Evolutionary conservation across 2,329 filamentous ascomycete genomes (phyloP).

Genomic region (Bipolaris zeicola): DNA sequence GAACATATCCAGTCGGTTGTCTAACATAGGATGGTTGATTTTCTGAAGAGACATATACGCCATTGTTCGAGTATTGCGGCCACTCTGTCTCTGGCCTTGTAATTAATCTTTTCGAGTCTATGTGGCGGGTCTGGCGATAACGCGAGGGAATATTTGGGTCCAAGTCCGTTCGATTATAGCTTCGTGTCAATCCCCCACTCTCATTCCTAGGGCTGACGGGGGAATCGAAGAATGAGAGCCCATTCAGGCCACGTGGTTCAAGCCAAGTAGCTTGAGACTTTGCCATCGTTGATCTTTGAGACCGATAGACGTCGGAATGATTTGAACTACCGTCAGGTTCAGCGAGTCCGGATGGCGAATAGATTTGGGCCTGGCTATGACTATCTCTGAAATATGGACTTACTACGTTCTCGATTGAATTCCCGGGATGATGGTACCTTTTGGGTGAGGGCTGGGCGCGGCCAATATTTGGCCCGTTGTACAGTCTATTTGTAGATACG

Average conservation of each 20-base stretch:
- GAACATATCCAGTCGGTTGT: slow-evolving; percentile 7
- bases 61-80: slow-evolving; percentile 12
- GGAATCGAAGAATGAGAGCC: slow-evolving; percentile 45
- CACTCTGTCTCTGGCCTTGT: slow-evolving; percentile 12
- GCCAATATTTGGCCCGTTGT: slow-evolving; percentile 4
- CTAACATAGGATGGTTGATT: slow-evolving; percentile 5
- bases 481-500: slow-evolving; percentile 9
- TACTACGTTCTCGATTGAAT: slow-evolving; percentile 39
- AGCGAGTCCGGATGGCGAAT: slow-evolving; percentile 25
- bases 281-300: slow-evolving; percentile 21
- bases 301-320: slow-evolving; percentile 38
- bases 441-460: neutral
- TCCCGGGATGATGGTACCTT: slow-evolving; percentile 18
- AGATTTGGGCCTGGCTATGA: slow-evolving; percentile 19
- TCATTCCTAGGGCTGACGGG: slow-evolving; percentile 32
- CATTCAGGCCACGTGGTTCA: slow-evolving; percentile 40
- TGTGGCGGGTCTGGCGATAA: slow-evolving; percentile 15
- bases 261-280: slow-evolving; percentile 17
- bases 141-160: slow-evolving; percentile 1
- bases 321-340: slow-evolving; percentile 36
- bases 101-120: slow-evolving; percentile 23
- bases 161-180: neutral
- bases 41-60: slow-evolving; percentile 11
- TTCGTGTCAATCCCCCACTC: slow-evolving; percentile 13
- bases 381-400: slow-evolving; percentile 49